Conservation (phyloP, 2,329 filamentous ascomycete genomes). For the Microsporum ferrugineum region DNA sequence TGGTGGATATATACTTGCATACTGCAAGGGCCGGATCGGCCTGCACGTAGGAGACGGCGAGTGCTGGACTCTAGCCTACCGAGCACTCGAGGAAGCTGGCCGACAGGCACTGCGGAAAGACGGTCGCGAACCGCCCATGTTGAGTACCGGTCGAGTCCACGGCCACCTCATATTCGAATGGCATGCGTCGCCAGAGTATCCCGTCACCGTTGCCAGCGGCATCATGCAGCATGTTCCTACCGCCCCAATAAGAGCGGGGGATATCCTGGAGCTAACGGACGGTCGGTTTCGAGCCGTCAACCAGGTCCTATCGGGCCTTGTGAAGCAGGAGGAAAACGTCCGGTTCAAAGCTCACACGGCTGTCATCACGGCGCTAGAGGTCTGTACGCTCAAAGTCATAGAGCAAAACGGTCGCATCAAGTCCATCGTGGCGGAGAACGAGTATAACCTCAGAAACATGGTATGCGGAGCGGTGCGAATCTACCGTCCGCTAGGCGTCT, state of each 20-base stretch:
- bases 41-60: slow-evolving; percentile 28
- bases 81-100: slow-evolving; percentile 21
- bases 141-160: slow-evolving; percentile 22
- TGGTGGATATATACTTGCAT: slow-evolving; percentile 22
- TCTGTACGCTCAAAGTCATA: background rate
- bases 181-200: slow-evolving; percentile 12
- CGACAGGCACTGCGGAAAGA: slow-evolving; percentile 11
- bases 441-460: slow-evolving; percentile 7
- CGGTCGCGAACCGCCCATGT: slow-evolving; percentile 22
- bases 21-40: slow-evolving; percentile 22
- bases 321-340: slow-evolving; percentile 8
- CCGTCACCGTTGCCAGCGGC: background rate
- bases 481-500: slow-evolving; percentile 4
- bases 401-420: slow-evolving; percentile 9
- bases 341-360: slow-evolving; percentile 8
- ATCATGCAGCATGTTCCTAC: background rate
- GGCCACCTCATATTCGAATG: slow-evolving; percentile 22
- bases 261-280: slow-evolving; percentile 25
- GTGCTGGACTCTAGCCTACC: slow-evolving; percentile 29
- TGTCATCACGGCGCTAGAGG: slow-evolving; percentile 5
- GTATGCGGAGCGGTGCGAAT: slow-evolving; percentile 5
- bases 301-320: background rate
- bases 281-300: slow-evolving; percentile 20
- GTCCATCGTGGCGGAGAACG: slow-evolving; percentile 2
- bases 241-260: slow-evolving; percentile 16